Base-by-base conservation (phyloP, 2,329 filamentous ascomycete genomes). In the Colletotrichum phormii region DNA sequence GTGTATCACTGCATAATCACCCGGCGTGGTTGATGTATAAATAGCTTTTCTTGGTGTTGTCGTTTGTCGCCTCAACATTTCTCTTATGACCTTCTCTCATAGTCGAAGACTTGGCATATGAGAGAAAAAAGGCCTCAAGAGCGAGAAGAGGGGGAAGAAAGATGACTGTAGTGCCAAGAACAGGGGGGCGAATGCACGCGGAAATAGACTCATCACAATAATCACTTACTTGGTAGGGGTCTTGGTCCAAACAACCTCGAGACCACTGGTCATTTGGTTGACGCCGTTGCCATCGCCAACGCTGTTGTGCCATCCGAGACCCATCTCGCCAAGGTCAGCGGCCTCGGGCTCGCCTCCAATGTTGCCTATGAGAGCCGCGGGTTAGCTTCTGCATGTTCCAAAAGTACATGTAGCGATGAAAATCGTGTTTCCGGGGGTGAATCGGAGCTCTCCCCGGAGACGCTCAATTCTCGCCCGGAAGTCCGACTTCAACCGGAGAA, bases 211-310 rank as follows among this genome's bases (percentile, higher is more conserved):
- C 46, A 57, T 73, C 49, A 59, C 63, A 31, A 31, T 61, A 22
- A 66, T 61, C 9, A 71, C 67, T 73, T 66, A 73, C 85, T 94
- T 90, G 76, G 89, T 91, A 1, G 93, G 93, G 24, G 91, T 93
- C 81, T 88, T 90, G 77, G 93, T 94, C 93, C 93, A 95, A 80
- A 87, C 94, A 58, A 95, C 93, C 83, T 95, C 93, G 3, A 95
- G 87, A 64, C 93, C 93, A 76, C 89, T 92, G 75, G 93, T 95
- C 84, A 94, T 94, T 81, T 92, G 88, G 79, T 95, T 86, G 31
- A 89, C 85, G n/a, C 92, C 93, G 78, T 92, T 93, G 77, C 93
- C 93, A 11, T 87, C 84, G 73, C 86, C 86, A 82, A 90, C 85
- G 66, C 84, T 87, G 87, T 90, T 95, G 75, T 81, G 80, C 93